Conservation (phyloP, 2,329 filamentous ascomycete species). For the Metarhizium humberi region DNA sequence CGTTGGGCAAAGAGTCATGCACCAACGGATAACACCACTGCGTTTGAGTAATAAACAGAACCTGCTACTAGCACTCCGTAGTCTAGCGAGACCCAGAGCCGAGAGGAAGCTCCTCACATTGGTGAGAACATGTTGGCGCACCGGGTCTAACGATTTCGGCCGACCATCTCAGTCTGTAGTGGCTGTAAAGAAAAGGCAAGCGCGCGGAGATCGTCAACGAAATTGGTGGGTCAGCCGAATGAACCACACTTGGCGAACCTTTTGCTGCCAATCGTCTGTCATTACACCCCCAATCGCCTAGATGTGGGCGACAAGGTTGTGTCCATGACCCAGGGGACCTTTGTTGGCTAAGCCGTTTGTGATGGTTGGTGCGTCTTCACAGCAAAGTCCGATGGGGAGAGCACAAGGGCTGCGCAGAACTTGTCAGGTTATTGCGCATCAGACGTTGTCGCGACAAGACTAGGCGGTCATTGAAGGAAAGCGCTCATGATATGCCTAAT, state of each 20-base stretch:
- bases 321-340: neutral
- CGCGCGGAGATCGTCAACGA: constrained; percentile 3
- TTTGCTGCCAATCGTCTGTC: constrained; percentile 2
- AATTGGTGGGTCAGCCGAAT: neutral
- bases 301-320: neutral
- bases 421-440: neutral
- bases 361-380: neutral
- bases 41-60: neutral
- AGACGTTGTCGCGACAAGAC: no score
- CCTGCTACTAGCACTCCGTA: neutral
- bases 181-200: neutral
- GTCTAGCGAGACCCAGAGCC: neutral
- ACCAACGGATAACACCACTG: neutral
- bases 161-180: constrained; percentile 1
- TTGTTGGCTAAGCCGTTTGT: constrained; percentile 1
- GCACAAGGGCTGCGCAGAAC: neutral
- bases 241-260: constrained; percentile 2
- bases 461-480: no score
- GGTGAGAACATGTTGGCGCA: neutral
- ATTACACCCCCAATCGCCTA: neutral
- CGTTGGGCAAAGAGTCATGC: no score
- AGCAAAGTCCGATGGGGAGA: neutral
- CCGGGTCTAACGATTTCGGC: constrained; percentile 3
- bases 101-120: neutral
- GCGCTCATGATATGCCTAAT: neutral